These are phyloP conservation scores for Actinomucor elegans DNA, from an alignment of 371 early-diverging fungal genomes.

Conservation along the genomic window DNA sequence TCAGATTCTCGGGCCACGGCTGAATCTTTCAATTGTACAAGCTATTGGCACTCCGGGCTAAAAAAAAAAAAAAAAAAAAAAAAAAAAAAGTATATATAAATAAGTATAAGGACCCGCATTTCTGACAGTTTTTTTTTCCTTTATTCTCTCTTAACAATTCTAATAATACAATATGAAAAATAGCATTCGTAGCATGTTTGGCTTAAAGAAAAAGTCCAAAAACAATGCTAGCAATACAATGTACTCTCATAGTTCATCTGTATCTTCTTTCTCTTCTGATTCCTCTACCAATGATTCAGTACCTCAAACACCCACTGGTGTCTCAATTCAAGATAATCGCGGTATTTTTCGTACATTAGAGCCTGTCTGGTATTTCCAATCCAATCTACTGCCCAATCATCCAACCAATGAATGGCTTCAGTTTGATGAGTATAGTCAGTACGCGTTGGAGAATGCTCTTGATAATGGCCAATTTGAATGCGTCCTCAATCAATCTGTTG, in stretches of 20 bases:
- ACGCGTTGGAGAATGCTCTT: conserved; percentile 22
- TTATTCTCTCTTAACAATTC: background rate
- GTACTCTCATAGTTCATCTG: conserved; percentile 15
- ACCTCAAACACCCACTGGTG: conserved; percentile 29
- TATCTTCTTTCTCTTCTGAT: conserved; percentile 26
- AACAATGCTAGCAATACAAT: background rate
- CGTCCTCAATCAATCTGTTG: conserved; percentile 6
- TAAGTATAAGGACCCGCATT: background rate
- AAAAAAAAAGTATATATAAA: background rate
- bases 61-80: background rate
- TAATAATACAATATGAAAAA: conserved; percentile 2
- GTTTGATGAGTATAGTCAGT: conserved; percentile 32
- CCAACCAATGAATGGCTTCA: conserved; percentile 26
- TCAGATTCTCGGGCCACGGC: background rate
- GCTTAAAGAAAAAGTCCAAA: conserved; percentile 19
- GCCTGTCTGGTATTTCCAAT: conserved; percentile 39
- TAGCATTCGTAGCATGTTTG: conserved; percentile 11
- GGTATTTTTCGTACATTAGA: conserved; percentile 49
- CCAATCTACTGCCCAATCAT: conserved; percentile 9
- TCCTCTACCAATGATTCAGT: conserved; percentile 15
- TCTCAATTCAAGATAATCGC: conserved; percentile 24
- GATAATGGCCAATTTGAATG: conserved; percentile 13
- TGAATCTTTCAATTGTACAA: background rate
- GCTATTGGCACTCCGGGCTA: background rate
- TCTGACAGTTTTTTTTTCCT: background rate